Conservation (phyloP, 106 monocot genomes). For the Posidonia australis region DNA sequence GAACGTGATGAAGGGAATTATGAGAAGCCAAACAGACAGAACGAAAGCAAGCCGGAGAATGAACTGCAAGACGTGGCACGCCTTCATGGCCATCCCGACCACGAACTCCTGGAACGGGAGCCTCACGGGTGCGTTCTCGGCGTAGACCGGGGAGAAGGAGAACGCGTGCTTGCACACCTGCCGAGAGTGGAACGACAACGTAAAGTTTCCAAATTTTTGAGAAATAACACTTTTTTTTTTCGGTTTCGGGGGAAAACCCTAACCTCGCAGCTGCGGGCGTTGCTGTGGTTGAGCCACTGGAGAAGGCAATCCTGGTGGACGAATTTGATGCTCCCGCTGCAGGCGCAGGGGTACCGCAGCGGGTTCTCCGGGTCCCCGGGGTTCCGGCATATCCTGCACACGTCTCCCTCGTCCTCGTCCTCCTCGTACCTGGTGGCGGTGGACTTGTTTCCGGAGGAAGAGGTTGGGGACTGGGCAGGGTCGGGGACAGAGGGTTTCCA, state of each 20-base stretch:
- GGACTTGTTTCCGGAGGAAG: neutral
- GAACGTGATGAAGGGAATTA: constrained; percentile 98
- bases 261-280: constrained; percentile 99
- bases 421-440: constrained; percentile 28
- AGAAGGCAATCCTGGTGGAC: constrained; percentile 99
- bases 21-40: constrained; percentile 96
- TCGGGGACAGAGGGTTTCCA: neutral
- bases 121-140: constrained; percentile 83
- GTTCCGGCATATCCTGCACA: constrained; percentile 98
- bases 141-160: constrained; percentile 95
- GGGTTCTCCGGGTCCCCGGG: constrained; percentile 72
- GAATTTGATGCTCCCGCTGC: constrained; percentile 99
- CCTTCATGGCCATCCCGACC: constrained; percentile 86
- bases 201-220: neutral
- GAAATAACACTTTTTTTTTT: neutral
- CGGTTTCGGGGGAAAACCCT: too few relatives aligned
- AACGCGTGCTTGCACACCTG: constrained; percentile 99
- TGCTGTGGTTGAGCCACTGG: constrained; percentile 98
- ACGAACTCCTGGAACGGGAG: constrained; percentile 94
- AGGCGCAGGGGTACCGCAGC: constrained; percentile 91
- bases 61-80: constrained; percentile 83
- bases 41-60: constrained; percentile 89
- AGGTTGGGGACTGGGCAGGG: neutral
- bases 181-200: constrained; percentile 1
- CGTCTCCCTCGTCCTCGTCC: constrained; percentile 95